These are phyloP conservation scores for Ophiostoma perfectum DNA, from an alignment of 2,329 filamentous ascomycete species.

Conservation along the genomic window DNA sequence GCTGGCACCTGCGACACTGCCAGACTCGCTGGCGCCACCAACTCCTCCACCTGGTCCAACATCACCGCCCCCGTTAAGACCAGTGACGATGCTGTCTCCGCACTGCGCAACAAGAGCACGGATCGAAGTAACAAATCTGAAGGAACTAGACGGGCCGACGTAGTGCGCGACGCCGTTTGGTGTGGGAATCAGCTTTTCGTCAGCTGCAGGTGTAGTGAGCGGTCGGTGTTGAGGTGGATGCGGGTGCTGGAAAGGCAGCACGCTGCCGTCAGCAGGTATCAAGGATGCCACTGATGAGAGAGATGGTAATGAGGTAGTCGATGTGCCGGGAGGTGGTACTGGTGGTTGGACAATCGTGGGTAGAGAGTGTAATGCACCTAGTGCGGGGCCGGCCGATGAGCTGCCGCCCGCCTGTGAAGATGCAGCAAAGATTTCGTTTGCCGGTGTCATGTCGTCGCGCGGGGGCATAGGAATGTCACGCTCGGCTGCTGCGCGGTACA, in stretches of 20 bases:
- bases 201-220: slow-evolving; percentile 10
- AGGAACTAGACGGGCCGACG: slow-evolving; percentile 26
- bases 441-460: slow-evolving; percentile 25
- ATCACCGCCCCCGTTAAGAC: slow-evolving; percentile 4
- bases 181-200: slow-evolving; percentile 25
- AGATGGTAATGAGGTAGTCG: background rate
- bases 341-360: slow-evolving; percentile 20
- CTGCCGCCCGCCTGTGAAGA: background rate
- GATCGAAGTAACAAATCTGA: slow-evolving; percentile 25
- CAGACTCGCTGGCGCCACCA: background rate
- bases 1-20: slow-evolving; percentile 6
- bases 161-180: slow-evolving; percentile 24
- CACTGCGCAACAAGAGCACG: slow-evolving; percentile 24
- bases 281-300: background rate
- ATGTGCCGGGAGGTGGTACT: slow-evolving; percentile 11
- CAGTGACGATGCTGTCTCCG: slow-evolving; percentile 18
- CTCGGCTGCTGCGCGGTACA: slow-evolving; percentile 24
- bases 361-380: background rate
- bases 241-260: background rate
- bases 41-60: background rate
- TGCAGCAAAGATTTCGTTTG: slow-evolving; percentile 23
- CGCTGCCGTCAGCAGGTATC: slow-evolving; percentile 3
- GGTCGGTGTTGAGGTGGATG: slow-evolving; percentile 2
- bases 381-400: slow-evolving; percentile 4
- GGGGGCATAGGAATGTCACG: slow-evolving; percentile 25